Evolutionary conservation across 2,329 filamentous ascomycete species (phyloP).

Genomic region (Parascedosporium putredinis): DNA sequence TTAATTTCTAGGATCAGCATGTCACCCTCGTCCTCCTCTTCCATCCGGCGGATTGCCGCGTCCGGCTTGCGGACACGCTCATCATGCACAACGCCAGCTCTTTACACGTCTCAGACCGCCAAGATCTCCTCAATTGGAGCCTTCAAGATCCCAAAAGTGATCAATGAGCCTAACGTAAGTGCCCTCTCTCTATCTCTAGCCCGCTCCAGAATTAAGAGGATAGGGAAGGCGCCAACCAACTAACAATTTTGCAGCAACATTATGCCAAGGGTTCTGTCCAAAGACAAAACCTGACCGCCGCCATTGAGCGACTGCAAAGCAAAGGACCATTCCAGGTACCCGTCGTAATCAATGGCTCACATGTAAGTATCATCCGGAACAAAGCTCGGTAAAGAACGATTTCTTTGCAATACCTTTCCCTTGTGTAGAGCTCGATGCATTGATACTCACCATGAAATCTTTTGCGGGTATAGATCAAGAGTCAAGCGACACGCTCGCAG

Average conservation of each 20-base stretch:
- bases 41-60: not conserved
- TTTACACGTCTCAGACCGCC: not conserved
- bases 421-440: too few relatives aligned
- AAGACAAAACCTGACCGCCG: slow-evolving; percentile 63
- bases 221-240: too few relatives aligned
- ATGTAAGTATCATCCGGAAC: too few relatives aligned
- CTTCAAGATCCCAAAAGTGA: slow-evolving; percentile 78
- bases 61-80: not conserved
- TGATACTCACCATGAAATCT: too few relatives aligned
- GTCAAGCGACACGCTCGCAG: slow-evolving; percentile 57
- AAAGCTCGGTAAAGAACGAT: too few relatives aligned
- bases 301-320: slow-evolving; percentile 59
- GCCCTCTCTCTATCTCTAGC: not conserved
- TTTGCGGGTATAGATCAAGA: too few relatives aligned
- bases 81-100: not conserved
- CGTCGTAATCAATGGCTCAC: slow-evolving; percentile 71
- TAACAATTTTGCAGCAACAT: slow-evolving; percentile 76
- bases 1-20: not conserved
- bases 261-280: slow-evolving; percentile 78
- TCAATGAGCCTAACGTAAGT: slow-evolving; percentile 93
- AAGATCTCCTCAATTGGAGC: slow-evolving; percentile 53
- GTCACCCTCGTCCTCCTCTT: slow-evolving; percentile 3
- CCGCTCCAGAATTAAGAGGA: too few relatives aligned
- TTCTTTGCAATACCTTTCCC: not conserved
- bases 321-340: slow-evolving; percentile 68